Conservation (phyloP, 805 yeast species). For the Isabelozyma rhagii region DNA sequence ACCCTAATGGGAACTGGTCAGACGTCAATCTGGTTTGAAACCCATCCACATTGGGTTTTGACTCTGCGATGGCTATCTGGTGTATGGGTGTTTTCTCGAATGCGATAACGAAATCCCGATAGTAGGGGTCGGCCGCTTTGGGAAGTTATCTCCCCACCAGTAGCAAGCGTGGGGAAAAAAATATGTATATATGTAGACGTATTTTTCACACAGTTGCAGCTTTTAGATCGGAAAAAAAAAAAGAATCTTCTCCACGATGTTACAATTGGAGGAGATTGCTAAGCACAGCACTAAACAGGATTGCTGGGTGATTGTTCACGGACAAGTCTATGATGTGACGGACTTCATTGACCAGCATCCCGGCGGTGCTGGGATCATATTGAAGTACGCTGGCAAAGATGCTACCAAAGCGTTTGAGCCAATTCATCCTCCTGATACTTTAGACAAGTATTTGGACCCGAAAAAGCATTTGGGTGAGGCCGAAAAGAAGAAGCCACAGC, state of each 20-base stretch:
- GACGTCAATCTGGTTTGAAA: too few relatives aligned
- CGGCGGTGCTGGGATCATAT: slow-evolving; percentile 55
- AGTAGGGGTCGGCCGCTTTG: too few relatives aligned
- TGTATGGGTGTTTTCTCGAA: too few relatives aligned
- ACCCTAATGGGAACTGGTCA: too few relatives aligned
- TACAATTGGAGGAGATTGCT: slow-evolving; percentile 27
- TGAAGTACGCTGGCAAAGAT: slow-evolving; percentile 48
- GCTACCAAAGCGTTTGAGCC: slow-evolving; percentile 86
- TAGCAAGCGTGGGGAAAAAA: too few relatives aligned
- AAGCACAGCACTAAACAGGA: slow-evolving; percentile 55
- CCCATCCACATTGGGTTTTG: too few relatives aligned
- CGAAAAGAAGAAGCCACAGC: slow-evolving; percentile 8
- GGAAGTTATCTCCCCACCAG: too few relatives aligned
- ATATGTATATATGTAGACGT: neutral
- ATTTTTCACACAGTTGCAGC: slow-evolving; percentile 49
- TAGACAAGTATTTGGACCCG: slow-evolving; percentile 59
- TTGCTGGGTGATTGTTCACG: slow-evolving; percentile 84
- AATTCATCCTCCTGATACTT: slow-evolving; percentile 85
- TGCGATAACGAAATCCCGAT: too few relatives aligned
- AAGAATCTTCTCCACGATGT: slow-evolving; percentile 4
- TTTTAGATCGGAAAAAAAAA: slow-evolving; percentile 27
- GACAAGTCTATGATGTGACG: slow-evolving; percentile 75
- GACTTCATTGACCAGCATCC: slow-evolving; percentile 58
- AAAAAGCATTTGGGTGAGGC: slow-evolving; percentile 36
- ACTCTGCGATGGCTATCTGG: too few relatives aligned